Evolutionary conservation across 164 flowering plant genomes (phyloP).

Genomic region (Platanus orientalis): DNA sequence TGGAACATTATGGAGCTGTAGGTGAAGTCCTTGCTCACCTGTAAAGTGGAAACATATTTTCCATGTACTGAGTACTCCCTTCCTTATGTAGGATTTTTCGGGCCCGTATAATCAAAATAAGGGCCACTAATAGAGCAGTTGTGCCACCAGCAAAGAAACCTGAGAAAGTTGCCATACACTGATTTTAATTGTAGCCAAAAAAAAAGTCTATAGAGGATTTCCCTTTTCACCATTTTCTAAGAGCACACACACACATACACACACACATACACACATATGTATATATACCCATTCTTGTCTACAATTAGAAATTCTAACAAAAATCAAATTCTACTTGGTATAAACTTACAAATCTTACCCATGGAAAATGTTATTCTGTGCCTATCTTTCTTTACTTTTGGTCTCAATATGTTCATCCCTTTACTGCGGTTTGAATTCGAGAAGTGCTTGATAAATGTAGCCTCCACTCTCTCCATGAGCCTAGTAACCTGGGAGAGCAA

Average conservation of each 20-base stretch:
- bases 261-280: neutral
- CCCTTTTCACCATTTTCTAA: too few species aligned
- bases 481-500: too few species aligned
- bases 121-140: too few species aligned
- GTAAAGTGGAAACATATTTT: slow-evolving; percentile 64
- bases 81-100: slow-evolving; percentile 22
- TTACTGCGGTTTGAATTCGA: neutral
- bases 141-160: slow-evolving; percentile 56
- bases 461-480: too few species aligned
- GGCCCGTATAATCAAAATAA: slow-evolving; percentile 36
- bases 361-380: neutral
- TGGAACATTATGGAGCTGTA: neutral
- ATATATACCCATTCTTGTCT: neutral
- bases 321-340: neutral
- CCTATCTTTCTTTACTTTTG: neutral
- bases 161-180: slow-evolving; percentile 10
- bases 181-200: too few species aligned
- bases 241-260: neutral
- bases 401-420: neutral
- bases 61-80: slow-evolving; percentile 44
- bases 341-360: neutral
- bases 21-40: slow-evolving; percentile 26
- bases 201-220: too few species aligned
- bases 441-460: too few species aligned
- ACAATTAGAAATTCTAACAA: neutral